phyloP scores from a whole-genome alignment of 2,329 filamentous ascomycete genomes.

The Calonectria hawksworthii region DNA sequence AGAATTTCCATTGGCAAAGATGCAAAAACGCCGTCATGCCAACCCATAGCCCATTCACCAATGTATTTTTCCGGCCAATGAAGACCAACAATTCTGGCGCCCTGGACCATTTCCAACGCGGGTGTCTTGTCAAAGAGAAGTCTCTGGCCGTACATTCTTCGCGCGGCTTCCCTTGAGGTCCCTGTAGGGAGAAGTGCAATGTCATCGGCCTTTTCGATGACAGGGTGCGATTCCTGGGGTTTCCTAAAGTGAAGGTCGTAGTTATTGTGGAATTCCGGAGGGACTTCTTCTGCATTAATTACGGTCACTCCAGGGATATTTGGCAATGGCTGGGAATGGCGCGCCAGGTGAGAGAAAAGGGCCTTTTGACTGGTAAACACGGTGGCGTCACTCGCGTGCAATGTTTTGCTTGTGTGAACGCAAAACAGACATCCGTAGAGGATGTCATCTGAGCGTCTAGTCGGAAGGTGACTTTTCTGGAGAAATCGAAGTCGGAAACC shows the following conservation, averaged over 20 bases:
- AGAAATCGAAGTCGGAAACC: slow-evolving; percentile 68
- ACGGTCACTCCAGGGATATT: slow-evolving; percentile 63
- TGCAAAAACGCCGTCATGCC: slow-evolving; percentile 67
- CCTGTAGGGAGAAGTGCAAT: slow-evolving; percentile 60
- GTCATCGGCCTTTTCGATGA: slow-evolving; percentile 57
- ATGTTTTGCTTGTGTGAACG: slow-evolving; percentile 61
- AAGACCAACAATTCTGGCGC: slow-evolving; percentile 65
- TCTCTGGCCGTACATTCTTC: slow-evolving; percentile 62
- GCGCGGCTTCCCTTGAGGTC: slow-evolving; percentile 61
- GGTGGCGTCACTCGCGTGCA: slow-evolving; percentile 68
- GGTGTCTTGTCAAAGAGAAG: slow-evolving; percentile 60
- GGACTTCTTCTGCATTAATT: slow-evolving; percentile 60
- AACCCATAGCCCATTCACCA: slow-evolving; percentile 71
- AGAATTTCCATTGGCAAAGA: slow-evolving; percentile 65
- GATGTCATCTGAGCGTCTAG: slow-evolving; percentile 65
- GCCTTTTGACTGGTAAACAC: slow-evolving; percentile 68
- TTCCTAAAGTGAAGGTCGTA: slow-evolving; percentile 66
- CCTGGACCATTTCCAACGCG: slow-evolving; percentile 62
- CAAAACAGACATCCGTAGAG: slow-evolving; percentile 70
- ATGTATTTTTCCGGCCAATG: slow-evolving; percentile 65
- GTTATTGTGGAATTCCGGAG: slow-evolving; percentile 59
- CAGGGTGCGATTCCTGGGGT: slow-evolving; percentile 57
- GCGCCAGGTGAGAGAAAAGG: slow-evolving; percentile 66
- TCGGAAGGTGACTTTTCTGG: slow-evolving; percentile 67
- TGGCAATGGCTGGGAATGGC: slow-evolving; percentile 68